Evolutionary conservation across 78 protist species (phyloP).

Genomic region (Chrysochromulina parva): DNA sequence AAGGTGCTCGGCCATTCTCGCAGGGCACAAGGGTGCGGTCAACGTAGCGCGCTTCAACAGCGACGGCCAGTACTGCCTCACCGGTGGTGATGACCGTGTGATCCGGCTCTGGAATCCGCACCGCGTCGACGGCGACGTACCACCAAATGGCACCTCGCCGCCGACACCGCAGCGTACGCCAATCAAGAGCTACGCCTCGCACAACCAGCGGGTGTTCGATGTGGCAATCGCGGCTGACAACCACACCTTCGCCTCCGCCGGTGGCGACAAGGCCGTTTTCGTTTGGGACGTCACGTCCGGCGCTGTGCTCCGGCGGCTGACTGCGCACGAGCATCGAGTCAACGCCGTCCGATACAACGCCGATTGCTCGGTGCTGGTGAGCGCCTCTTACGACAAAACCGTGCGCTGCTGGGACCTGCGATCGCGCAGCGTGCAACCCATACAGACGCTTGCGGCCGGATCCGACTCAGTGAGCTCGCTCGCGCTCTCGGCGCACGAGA

Average conservation of each 20-base stretch:
- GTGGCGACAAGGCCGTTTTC: background rate
- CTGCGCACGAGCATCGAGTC: constrained; percentile 14
- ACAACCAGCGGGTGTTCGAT: constrained; percentile 27
- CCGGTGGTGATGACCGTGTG: constrained; percentile 28
- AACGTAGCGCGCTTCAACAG: background rate
- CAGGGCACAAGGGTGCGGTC: constrained; percentile 4
- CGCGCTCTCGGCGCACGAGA: background rate
- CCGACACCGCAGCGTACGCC: background rate
- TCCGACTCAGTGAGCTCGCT: background rate
- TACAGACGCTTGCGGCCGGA: background rate
- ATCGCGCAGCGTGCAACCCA: background rate
- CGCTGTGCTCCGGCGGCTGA: background rate
- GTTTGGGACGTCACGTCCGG: constrained; percentile 42
- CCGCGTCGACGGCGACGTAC: background rate
- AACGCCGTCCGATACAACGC: background rate
- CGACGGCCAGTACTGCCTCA: constrained; percentile 26
- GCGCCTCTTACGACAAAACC: constrained; percentile 30
- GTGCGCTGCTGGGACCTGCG: constrained; percentile 41
- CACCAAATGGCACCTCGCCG: background rate
- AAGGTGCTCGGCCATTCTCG: constrained; percentile 84
- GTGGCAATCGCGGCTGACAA: constrained; percentile 4
- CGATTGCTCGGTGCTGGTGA: background rate
- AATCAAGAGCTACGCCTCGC: constrained; percentile 45
- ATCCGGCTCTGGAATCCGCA: constrained; percentile 57
- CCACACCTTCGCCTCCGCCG: background rate